Evolutionary conservation across 2,329 filamentous ascomycete species (phyloP), one percentile per base, ranked within the genome.

Genomic region (Plenodomus biglobosus): DNA sequence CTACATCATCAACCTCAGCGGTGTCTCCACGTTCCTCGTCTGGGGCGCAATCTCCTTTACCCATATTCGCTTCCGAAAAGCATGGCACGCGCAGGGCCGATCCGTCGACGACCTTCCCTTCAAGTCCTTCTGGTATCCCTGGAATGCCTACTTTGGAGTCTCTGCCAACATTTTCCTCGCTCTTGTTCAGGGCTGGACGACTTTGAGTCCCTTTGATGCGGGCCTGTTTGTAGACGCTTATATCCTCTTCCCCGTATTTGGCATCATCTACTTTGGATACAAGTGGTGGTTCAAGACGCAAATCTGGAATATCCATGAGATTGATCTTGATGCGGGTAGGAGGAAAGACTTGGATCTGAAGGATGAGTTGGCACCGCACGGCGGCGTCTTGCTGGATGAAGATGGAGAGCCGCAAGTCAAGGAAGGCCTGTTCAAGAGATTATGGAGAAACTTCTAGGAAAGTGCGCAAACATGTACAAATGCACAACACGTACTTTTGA

Each of bases 31-130:
- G 0, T 89, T 89, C 62, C 66, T 89, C 2, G 86, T 88, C 36
- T 90, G 86, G 86, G 86, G 77, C 2, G 79, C 79, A 32, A 90
- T 90, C 59, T 84, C 80, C 20, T 81, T 87, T 59, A 87, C 83
- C 3, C 86, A 90, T 61, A 84, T 90, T 51, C 84, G 85, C 19
- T 89, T 90, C 69, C 84, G 86, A 27, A 68, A 77, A 8, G 86
- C 85, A 58, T 83, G 83, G 11, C 76, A 82, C 48, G 71, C 55
- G 2, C 66, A 69, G 46, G 60, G 60, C 11, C 61, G 58, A 30
- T 47, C 59, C 13, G 62, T 77, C 5, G 69, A 75, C 6, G 67
- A 75, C 3, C 65, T 82, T 0, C 79, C 79, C 0, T 82, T 75
- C 61, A 67, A 66, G 37, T 75, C 77, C 0, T 50, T 76, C 2